Conservation (phyloP, 75 land plant species). For the Picea glauca region DNA sequence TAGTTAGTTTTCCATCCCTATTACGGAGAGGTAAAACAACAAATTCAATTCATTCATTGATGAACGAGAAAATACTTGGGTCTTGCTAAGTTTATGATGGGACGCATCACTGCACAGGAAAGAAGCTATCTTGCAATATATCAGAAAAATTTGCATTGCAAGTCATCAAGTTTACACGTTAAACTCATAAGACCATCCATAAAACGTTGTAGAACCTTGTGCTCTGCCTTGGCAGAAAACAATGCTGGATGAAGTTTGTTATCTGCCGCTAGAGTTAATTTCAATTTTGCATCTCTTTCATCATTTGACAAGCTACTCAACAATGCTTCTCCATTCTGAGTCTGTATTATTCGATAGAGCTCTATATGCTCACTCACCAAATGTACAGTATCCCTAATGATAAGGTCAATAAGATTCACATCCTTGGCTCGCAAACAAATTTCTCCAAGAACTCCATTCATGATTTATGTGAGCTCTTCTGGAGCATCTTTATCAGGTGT, state of each 20-base stretch:
- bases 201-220: constrained; percentile 86
- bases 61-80: no score
- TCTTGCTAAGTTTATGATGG: constrained; percentile 72
- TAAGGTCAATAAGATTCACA: constrained; percentile 85
- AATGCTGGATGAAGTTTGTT: constrained; percentile 92
- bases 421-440: constrained; percentile 67
- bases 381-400: constrained; percentile 82
- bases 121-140: constrained; percentile 77
- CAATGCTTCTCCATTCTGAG: constrained; percentile 43
- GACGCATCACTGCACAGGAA: constrained; percentile 92
- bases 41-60: constrained; percentile 75
- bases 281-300: constrained; percentile 58
- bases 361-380: constrained; percentile 69
- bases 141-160: constrained; percentile 69
- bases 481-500: constrained; percentile 94
- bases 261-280: constrained; percentile 41
- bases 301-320: constrained; percentile 47
- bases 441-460: constrained; percentile 85
- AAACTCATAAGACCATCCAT: constrained; percentile 75
- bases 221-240: constrained; percentile 77
- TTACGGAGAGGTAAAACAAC: constrained; percentile 24
- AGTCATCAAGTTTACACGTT: constrained; percentile 71
- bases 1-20: constrained; percentile 27
- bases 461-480: constrained; percentile 68
- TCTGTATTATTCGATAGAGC: constrained; percentile 54